Conservation (phyloP, 2,329 filamentous ascomycete genomes). For the Teratosphaeria viscida region DNA sequence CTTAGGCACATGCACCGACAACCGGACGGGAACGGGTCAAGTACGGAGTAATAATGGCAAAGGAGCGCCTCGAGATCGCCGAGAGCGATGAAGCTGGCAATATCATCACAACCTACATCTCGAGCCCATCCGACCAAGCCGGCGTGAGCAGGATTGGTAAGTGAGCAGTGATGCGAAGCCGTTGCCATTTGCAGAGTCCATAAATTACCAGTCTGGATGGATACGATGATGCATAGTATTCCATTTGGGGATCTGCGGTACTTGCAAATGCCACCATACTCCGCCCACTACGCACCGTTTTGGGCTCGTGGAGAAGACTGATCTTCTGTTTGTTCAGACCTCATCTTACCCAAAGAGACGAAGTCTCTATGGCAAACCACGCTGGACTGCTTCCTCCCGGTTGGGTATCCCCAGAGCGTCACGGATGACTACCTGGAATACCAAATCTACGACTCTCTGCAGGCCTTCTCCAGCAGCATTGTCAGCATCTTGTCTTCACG, state of each 20-base stretch:
- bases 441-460: constrained; percentile 67
- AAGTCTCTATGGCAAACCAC: constrained; percentile 29
- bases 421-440: constrained; percentile 72
- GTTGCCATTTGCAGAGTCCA: background rate
- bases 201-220: background rate
- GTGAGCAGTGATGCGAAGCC: constrained; percentile 1
- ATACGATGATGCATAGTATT: background rate
- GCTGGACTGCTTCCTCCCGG: constrained; percentile 69
- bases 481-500: constrained; percentile 69
- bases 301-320: background rate
- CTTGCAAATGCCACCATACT: background rate
- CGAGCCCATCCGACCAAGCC: constrained; percentile 23
- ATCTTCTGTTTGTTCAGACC: background rate
- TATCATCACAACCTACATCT: constrained; percentile 40
- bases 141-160: constrained; percentile 33
- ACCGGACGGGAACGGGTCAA: background rate
- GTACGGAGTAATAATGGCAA: background rate
- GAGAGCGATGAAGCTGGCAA: constrained; percentile 43
- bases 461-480: constrained; percentile 76
- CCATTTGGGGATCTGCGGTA: background rate
- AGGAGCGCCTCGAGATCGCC: constrained; percentile 12
- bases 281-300: background rate
- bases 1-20: background rate
- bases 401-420: constrained; percentile 80
- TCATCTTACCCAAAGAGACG: constrained; percentile 7